Evolutionary conservation across 139 green algal species (phyloP), one percentile per base, ranked within the genome.

Genomic region (Tetraselmis striata): DNA sequence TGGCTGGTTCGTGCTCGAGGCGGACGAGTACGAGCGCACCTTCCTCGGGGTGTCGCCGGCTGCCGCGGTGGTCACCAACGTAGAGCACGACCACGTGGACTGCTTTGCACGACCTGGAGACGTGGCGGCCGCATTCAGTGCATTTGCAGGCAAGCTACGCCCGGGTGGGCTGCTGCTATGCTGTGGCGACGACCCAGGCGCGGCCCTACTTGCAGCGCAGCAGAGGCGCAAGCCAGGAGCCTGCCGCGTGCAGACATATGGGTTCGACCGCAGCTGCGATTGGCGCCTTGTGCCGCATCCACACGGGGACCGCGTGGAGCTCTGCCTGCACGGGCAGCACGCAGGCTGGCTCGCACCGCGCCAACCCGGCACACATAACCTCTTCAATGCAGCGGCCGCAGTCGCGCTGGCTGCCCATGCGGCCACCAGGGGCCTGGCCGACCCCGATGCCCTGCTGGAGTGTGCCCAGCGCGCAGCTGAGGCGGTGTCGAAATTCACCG

Each of bases 41-140:
- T 84, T 84, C 45, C 80, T 84, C 23, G 80, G 59, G 22, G 27
- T 84, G 58, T n/a, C 22, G 11, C 59, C 80, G 23, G 24, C 2
- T 18, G 5, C 31, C 29, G 67, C 80, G 25, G 29, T 84, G 18
- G 75, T 84, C 2, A 84, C 80, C 2, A 80, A 84, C 29, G 24
- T 84, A 5, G 80, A 84, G 29, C 28, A 30, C 23, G 80, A 84
- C 18, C 80, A 84, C 75, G 27, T 80, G 29, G 80, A 84, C 75
- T 26, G 29, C 18, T 82, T 45, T 29, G 31, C 24, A 23, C 23
- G 23, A 2, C 29, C 32, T 26, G 78, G 23, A 23, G 77, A 59
- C 28, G 30, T 80, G 77, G 23, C 5, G 74, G 74, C 25, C 5
- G 74, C 77, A 2, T 81, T 81, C 28, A 28, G 22, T 2, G 23